Evolutionary conservation across 2,329 filamentous ascomycete genomes (phyloP).

Genomic region (Colletotrichum lupini): DNA sequence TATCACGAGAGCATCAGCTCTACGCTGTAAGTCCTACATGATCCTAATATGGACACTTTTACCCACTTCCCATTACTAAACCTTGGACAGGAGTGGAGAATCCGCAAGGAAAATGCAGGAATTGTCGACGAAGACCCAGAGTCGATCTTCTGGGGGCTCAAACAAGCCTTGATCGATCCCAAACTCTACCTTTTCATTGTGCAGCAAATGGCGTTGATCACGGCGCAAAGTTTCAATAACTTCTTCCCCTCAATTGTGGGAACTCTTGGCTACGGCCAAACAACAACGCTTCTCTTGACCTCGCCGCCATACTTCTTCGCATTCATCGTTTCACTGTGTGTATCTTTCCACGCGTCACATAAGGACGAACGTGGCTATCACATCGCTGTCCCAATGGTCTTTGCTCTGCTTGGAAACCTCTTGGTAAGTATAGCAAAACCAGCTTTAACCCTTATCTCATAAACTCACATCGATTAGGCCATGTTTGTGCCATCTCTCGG

Average conservation of each 20-base stretch:
- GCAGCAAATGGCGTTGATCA: slow-evolving; percentile 39
- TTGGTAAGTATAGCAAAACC: not conserved
- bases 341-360: slow-evolving; percentile 70
- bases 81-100: slow-evolving; percentile 14
- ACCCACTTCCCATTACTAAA: no score
- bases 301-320: slow-evolving; percentile 67
- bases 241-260: slow-evolving; percentile 63
- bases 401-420: slow-evolving; percentile 51
- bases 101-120: slow-evolving; percentile 25
- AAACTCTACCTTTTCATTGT: slow-evolving; percentile 37
- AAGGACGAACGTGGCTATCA: slow-evolving; percentile 72
- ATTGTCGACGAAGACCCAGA: slow-evolving; percentile 18
- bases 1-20: slow-evolving; percentile 13
- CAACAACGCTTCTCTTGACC: slow-evolving; percentile 65
- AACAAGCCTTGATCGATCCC: slow-evolving; percentile 10
- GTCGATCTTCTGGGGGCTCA: slow-evolving; percentile 25
- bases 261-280: slow-evolving; percentile 64
- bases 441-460: not conserved
- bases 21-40: slow-evolving; percentile 9
- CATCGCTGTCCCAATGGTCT: slow-evolving; percentile 58
- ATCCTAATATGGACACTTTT: no score
- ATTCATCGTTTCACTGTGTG: slow-evolving; percentile 65
- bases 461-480: not conserved
- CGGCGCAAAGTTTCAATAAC: slow-evolving; percentile 47
- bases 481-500: slow-evolving; percentile 19